Evolutionary conservation across 2,329 filamentous ascomycete species (phyloP).

Genomic region (Claviceps sp.): DNA sequence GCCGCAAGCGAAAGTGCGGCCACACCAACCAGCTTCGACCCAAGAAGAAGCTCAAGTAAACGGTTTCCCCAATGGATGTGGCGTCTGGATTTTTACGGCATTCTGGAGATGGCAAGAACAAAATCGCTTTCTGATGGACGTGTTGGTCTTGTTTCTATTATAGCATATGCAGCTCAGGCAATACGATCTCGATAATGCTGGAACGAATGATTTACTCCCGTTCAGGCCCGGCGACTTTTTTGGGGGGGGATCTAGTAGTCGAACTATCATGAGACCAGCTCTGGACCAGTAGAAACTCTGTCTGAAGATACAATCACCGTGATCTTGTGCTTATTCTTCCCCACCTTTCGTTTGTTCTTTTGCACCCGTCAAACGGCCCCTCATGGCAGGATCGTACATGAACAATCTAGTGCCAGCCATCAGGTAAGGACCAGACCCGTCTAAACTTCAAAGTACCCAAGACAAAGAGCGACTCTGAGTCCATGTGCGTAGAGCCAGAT

Average conservation of each 20-base stretch:
- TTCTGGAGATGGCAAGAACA: constrained; percentile 23
- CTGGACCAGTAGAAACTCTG: not conserved
- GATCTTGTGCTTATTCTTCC: not conserved
- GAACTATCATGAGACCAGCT: not conserved
- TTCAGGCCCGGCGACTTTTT: not conserved
- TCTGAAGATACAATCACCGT: not conserved
- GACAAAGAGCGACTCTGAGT: not conserved
- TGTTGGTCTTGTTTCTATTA: constrained; percentile 26
- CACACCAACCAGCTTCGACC: constrained; percentile 99
- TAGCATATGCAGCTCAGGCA: constrained; percentile 26
- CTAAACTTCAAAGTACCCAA: no score
- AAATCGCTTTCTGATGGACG: constrained; percentile 22
- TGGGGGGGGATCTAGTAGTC: not conserved
- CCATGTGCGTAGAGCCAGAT: no score
- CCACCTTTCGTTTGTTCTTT: no score
- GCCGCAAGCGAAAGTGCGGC: constrained; percentile 99
- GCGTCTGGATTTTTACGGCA: constrained; percentile 32
- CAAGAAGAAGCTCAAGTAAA: constrained; percentile 98
- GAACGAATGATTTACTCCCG: not conserved
- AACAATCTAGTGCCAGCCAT: not conserved
- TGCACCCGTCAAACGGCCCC: no score
- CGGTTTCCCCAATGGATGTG: constrained; percentile 26
- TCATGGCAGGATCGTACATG: no score
- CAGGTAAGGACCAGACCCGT: not conserved
- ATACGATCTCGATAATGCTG: constrained; percentile 24